These are phyloP conservation scores for Rhododendron mucronatum DNA, from an alignment of 148 eudicot species.

Conservation along the genomic window DNA sequence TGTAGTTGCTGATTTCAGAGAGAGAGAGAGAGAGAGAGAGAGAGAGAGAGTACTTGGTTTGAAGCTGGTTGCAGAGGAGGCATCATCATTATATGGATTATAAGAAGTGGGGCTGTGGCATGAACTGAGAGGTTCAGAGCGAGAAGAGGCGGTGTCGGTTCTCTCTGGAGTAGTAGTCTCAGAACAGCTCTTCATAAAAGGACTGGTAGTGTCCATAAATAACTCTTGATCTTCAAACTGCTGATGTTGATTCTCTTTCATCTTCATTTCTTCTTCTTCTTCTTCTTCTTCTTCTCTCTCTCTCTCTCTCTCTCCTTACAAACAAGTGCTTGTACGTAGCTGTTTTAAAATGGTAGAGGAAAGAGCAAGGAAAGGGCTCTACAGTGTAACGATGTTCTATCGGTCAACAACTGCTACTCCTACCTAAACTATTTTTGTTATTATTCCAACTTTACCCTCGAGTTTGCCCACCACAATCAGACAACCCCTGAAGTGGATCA, in stretches of 20 bases:
- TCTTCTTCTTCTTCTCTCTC: too few relatives aligned
- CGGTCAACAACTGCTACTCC: background rate
- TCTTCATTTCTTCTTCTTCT: background rate
- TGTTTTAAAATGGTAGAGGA: background rate
- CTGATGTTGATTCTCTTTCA: background rate
- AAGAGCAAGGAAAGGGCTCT: background rate
- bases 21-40: background rate
- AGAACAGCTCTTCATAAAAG: conserved; percentile 6
- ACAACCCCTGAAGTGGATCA: too few relatives aligned
- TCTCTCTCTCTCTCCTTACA: background rate
- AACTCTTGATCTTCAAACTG: background rate
- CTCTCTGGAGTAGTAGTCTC: conserved; percentile 14
- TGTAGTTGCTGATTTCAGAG: background rate
- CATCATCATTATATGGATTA: background rate
- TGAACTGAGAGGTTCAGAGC: conserved; percentile 18
- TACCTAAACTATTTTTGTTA: background rate
- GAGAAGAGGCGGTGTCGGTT: conserved; percentile 1
- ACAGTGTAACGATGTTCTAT: background rate
- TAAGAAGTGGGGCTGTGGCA: conserved; percentile 17
- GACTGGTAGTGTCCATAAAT: background rate
- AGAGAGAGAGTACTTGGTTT: conserved; percentile 2
- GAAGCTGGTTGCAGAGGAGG: conserved; percentile 3
- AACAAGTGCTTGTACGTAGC: background rate
- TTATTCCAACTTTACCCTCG: background rate
- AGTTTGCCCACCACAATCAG: too few relatives aligned